Evolutionary conservation across 2,329 filamentous ascomycete genomes (phyloP).

Genomic region (Hypomyces perniciosus): DNA sequence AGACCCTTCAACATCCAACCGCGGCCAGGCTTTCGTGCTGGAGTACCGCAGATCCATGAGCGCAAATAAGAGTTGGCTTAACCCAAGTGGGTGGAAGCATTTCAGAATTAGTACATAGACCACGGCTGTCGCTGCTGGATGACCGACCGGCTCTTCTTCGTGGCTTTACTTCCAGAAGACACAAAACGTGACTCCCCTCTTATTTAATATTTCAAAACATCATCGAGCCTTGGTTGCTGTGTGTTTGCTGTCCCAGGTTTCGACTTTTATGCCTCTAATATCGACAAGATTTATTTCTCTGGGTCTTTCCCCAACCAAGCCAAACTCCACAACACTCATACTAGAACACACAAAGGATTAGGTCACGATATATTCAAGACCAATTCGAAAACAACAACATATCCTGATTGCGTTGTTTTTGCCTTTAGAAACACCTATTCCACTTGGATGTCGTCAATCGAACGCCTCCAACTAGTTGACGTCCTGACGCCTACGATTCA

Average conservation of each 20-base stretch:
- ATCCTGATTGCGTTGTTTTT: too few species aligned
- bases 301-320: too few species aligned
- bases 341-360: background rate
- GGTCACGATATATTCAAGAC: background rate
- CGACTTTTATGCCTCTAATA: background rate
- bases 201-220: background rate
- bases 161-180: slow-evolving; percentile 1
- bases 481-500: slow-evolving; percentile 21
- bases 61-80: slow-evolving; percentile 1
- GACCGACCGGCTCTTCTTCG: background rate
- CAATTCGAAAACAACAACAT: too few species aligned
- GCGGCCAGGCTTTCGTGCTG: background rate
- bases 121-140: slow-evolving; percentile 12
- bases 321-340: too few species aligned
- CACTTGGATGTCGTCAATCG: slow-evolving; percentile 20
- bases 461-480: slow-evolving; percentile 5
- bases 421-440: background rate
- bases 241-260: background rate
- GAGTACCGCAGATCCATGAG: slow-evolving; percentile 11
- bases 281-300: background rate
- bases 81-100: background rate
- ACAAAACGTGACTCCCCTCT: background rate
- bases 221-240: background rate
- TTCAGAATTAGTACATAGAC: slow-evolving; percentile 2
- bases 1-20: background rate